These are phyloP conservation scores for Globisporangium echinulatum DNA, from an alignment of 352 stramenopile species.

Conservation along the genomic window DNA sequence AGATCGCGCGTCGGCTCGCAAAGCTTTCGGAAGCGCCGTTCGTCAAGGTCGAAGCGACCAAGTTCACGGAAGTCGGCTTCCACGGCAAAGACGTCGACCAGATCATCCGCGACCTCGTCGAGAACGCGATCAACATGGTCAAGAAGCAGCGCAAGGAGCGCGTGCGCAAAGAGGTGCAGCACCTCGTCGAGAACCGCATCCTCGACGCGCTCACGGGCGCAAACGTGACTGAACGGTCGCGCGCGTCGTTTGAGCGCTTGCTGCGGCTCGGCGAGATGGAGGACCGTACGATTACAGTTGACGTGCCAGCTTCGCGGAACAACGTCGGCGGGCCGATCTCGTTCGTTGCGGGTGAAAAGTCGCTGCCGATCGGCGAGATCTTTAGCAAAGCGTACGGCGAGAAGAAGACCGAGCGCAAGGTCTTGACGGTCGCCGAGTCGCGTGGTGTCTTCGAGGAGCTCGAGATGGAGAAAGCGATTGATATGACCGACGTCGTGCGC, in stretches of 20 bases:
- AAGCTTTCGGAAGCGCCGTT: constrained; percentile 97
- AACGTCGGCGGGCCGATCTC: constrained; percentile 48
- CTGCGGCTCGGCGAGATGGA: constrained; percentile 79
- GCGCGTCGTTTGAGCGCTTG: constrained; percentile 91
- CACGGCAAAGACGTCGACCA: constrained; percentile 98
- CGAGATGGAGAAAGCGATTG: constrained; percentile 93
- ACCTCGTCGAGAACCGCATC: constrained; percentile 93
- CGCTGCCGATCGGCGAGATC: constrained; percentile 60
- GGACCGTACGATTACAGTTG: constrained; percentile 72
- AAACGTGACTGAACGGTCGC: constrained; percentile 72
- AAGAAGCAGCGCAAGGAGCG: constrained; percentile 94
- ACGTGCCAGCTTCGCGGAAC: constrained; percentile 59
- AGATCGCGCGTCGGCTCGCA: constrained; percentile 96
- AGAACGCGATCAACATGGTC: constrained; percentile 95
- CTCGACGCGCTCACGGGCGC: constrained; percentile 92
- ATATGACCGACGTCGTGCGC: constrained; percentile 85
- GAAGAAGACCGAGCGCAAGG: constrained; percentile 89
- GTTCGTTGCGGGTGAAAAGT: constrained; percentile 66
- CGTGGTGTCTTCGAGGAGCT: constrained; percentile 93
- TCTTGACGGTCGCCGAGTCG: constrained; percentile 92
- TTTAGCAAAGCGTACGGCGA: constrained; percentile 68
- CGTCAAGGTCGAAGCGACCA: constrained; percentile 98
- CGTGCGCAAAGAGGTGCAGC: constrained; percentile 89
- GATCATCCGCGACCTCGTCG: constrained; percentile 99
- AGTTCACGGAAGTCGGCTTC: constrained; percentile 99